Conservation (phyloP, 2,329 filamentous ascomycete genomes). For the Drechslera avenae region DNA sequence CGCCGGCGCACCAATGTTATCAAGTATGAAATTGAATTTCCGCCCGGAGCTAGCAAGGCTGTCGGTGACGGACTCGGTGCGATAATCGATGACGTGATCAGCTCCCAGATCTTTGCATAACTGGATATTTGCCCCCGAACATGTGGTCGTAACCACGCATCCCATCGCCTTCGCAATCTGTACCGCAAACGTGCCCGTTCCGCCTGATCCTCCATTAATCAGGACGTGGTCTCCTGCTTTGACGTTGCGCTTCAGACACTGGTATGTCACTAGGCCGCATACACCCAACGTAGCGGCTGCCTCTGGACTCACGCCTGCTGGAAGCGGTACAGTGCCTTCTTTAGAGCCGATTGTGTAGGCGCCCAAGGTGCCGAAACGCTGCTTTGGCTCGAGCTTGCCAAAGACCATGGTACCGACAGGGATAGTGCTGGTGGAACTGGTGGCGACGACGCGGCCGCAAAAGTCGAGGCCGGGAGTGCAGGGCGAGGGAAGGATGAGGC, state of each 20-base stretch:
- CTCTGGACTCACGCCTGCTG: constrained; percentile 14
- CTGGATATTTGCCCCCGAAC: constrained; percentile 61
- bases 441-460: constrained; percentile 17
- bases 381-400: constrained; percentile 31
- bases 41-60: constrained; percentile 52
- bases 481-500: constrained; percentile 27
- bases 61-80: constrained; percentile 52
- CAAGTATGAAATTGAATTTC: constrained; percentile 60
- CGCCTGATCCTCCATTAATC: constrained; percentile 67
- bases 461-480: constrained; percentile 33
- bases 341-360: constrained; percentile 29
- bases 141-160: constrained; percentile 62
- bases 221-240: constrained; percentile 57
- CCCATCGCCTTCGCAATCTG: constrained; percentile 66
- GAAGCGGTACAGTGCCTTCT: constrained; percentile 24
- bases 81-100: constrained; percentile 66
- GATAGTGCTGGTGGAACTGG: constrained; percentile 8
- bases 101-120: constrained; percentile 64
- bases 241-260: constrained; percentile 23
- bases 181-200: constrained; percentile 63
- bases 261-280: constrained; percentile 29
- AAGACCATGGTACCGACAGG: constrained; percentile 26
- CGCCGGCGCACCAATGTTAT: constrained; percentile 56
- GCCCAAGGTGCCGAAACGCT: constrained; percentile 27
- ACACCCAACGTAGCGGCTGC: constrained; percentile 28